Base-by-base conservation (phyloP, 2,329 filamentous ascomycete species). In the Epichloe sibirici region DNA sequence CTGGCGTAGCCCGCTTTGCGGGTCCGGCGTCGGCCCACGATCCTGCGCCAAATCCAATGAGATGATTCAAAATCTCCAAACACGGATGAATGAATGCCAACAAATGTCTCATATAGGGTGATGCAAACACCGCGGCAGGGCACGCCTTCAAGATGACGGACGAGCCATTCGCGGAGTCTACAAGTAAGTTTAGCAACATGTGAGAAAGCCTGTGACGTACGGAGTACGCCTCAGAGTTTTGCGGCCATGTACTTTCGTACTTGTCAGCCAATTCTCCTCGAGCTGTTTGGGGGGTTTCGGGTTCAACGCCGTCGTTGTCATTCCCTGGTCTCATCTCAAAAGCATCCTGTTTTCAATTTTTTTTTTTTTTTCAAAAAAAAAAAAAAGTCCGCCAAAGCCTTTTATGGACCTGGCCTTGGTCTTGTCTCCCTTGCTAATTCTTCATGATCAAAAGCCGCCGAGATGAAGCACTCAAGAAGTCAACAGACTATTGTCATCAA, bases 401-500 rank as follows among this genome's bases (percentile, higher is more conserved):
- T 53, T 48, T 23, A 53, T 55, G 47, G 53, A 53, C 43, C 53
- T 34, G 37, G 43, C 31, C 21, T 37, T 21, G 21, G 9, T 50
- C n/a, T 17, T 45, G 7, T 34, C 28, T 31, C 40, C 49, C 34
- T 50, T 50, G 49, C 53, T 51, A 40, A 51, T 31, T 42, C 31
- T 53, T 40, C 51, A 51, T 9, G 50, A 53, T 66, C 63, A 60
- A 62, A 55, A 57, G 55, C 65, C 51, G 64, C 70, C 78, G 78
- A 67, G 59, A 87, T 86, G 83, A 88, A 82, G 73, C 73, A 70
- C 43, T 69, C 71, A 51, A 84, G 81, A 58, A 57, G 62, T 42
- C 53, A 55, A 45, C 57, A 66, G 57, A 69, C 66, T 51, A 80
- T 93, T 57, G 88, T 94, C 61, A 91, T 94, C 63, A 94, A 94